Evolutionary conservation across 2,329 filamentous ascomycete genomes (phyloP).

Genomic region (Monilinia fructigena): DNA sequence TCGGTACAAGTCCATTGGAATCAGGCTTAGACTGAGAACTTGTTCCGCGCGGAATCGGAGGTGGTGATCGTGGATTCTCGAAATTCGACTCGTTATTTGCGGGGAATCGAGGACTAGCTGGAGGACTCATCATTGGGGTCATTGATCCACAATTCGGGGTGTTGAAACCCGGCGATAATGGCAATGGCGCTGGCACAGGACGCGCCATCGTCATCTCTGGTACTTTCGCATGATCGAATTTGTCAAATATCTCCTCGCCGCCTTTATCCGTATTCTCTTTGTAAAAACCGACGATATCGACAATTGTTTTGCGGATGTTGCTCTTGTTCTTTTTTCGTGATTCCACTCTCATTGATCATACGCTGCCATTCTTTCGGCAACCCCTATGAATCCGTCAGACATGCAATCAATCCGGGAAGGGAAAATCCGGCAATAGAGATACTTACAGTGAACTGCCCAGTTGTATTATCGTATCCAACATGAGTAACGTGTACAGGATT

Average conservation of each 20-base stretch:
- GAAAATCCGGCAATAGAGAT: neutral
- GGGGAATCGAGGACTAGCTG: constrained; percentile 82
- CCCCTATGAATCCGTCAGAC: constrained; percentile 55
- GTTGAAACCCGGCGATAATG: constrained; percentile 47
- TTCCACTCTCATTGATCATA: constrained; percentile 90
- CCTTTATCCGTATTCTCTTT: constrained; percentile 83
- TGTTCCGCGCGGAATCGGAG: constrained; percentile 68
- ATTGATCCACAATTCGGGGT: constrained; percentile 58
- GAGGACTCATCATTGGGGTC: constrained; percentile 56
- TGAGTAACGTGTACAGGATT: constrained; percentile 98
- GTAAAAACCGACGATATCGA: constrained; percentile 95
- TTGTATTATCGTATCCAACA: constrained; percentile 94
- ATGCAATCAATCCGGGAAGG: neutral
- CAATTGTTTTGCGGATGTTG: constrained; percentile 91
- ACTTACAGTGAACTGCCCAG: constrained; percentile 86
- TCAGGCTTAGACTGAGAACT: constrained; percentile 48
- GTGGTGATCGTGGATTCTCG: constrained; percentile 91
- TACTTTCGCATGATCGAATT: constrained; percentile 84
- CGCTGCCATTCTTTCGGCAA: constrained; percentile 98
- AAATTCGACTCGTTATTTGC: constrained; percentile 91
- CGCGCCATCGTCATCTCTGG: constrained; percentile 49
- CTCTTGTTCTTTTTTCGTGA: constrained; percentile 92
- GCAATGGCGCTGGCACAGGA: constrained; percentile 27
- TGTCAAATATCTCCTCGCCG: constrained; percentile 84
- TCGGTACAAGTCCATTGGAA: constrained; percentile 66